Evolutionary conservation across 345 rosid species (phyloP).

Genomic region (Sisymbrium altissimum): DNA sequence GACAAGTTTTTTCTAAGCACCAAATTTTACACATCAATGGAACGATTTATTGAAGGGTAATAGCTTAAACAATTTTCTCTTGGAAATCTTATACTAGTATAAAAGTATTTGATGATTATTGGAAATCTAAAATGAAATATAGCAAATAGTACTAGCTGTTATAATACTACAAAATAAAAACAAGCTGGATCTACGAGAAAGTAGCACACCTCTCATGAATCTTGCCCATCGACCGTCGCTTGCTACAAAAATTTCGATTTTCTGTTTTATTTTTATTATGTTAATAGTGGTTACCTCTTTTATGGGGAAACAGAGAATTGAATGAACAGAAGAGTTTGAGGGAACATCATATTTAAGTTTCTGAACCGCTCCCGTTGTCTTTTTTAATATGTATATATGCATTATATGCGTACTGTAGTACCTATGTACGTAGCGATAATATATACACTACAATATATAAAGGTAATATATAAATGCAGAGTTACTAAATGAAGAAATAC

Average conservation of each 20-base stretch:
- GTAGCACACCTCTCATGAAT: constrained; percentile 15
- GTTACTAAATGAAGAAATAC: not conserved
- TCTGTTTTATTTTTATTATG: not conserved
- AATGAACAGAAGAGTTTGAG: constrained; percentile 16
- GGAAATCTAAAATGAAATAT: not conserved
- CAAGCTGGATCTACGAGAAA: constrained; percentile 18
- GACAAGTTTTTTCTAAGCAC: not conserved
- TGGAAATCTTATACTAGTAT: too few species aligned
- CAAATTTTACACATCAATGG: not conserved
- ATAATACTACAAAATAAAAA: not conserved
- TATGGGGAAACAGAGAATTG: constrained; percentile 26
- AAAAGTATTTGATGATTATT: too few species aligned
- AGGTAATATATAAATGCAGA: not conserved
- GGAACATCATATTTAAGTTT: constrained; percentile 30
- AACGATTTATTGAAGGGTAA: not conserved
- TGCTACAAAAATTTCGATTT: not conserved
- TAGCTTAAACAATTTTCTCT: not conserved
- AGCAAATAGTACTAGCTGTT: not conserved
- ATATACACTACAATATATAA: not conserved
- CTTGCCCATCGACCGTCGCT: constrained; percentile 4
- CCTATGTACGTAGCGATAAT: not conserved
- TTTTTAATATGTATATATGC: constrained; percentile 1
- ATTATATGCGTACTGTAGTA: not conserved
- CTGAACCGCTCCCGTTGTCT: constrained; percentile 10
- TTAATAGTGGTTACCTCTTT: constrained; percentile 17